Evolutionary conservation across 768 basidiomycete genomes (phyloP).

Genomic region (Hericium rajendrae): DNA sequence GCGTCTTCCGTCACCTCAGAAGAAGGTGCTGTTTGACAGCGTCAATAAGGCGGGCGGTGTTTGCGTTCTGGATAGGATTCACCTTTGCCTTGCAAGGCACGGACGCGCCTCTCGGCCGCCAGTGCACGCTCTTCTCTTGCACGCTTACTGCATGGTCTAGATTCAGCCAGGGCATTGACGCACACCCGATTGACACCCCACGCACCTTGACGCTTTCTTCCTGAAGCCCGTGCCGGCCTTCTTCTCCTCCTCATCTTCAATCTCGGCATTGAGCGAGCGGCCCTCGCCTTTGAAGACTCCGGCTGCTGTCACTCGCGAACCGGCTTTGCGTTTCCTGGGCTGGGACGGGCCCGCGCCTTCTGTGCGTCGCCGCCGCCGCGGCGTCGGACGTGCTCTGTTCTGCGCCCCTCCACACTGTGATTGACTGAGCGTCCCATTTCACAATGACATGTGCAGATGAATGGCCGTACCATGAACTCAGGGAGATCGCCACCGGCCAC

Average conservation of each 20-base stretch:
- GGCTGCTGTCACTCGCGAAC: conserved; percentile 54
- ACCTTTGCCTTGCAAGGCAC: conserved; percentile 32
- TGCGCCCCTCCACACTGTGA: conserved; percentile 75
- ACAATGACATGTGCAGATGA: not conserved
- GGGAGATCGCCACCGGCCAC: conserved; percentile 52
- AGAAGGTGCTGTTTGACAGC: not conserved
- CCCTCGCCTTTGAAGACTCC: conserved; percentile 54
- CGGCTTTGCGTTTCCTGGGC: conserved; percentile 62
- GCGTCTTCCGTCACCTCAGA: not conserved
- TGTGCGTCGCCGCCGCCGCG: conserved; percentile 30
- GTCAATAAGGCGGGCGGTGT: not conserved
- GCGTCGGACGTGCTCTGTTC: conserved; percentile 45
- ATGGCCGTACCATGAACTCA: conserved; percentile 58
- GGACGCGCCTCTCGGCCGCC: conserved; percentile 59
- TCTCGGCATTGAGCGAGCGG: conserved; percentile 34
- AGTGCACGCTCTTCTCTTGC: conserved; percentile 71
- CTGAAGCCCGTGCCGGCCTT: conserved; percentile 53
- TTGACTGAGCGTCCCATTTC: not conserved
- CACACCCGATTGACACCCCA: not conserved
- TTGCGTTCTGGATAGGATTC: conserved; percentile 1
- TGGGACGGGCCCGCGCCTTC: conserved; percentile 46
- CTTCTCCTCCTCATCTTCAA: conserved; percentile 27
- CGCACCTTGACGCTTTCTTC: conserved; percentile 59
- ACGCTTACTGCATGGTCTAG: conserved; percentile 43
- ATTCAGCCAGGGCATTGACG: not conserved